These are phyloP conservation scores for Coriaria nepalensis DNA, from an alignment of 306 rosid species.

Conservation along the genomic window DNA sequence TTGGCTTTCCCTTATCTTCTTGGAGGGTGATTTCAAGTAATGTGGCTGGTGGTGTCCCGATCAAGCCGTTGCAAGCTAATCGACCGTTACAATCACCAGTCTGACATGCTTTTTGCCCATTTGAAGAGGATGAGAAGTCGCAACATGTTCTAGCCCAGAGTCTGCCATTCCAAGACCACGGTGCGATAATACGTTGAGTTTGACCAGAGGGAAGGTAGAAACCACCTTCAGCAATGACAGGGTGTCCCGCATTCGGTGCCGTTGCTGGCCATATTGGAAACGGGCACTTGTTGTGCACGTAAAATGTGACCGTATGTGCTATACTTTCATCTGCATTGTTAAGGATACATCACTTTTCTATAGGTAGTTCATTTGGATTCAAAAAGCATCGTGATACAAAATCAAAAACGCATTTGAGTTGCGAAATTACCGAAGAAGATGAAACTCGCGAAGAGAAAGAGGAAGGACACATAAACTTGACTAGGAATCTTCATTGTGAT, in stretches of 20 bases:
- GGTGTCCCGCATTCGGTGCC: slow-evolving; percentile 60
- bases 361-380: too few species aligned
- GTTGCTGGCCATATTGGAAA: slow-evolving; percentile 89
- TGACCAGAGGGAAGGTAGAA: slow-evolving; percentile 56
- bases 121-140: slow-evolving; percentile 28
- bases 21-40: slow-evolving; percentile 52
- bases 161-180: slow-evolving; percentile 81
- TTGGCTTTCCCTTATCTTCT: slow-evolving; percentile 39
- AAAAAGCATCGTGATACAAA: too few species aligned
- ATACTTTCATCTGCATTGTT: slow-evolving; percentile 24
- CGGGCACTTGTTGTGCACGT: slow-evolving; percentile 57
- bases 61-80: slow-evolving; percentile 64
- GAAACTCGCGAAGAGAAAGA: too few species aligned
- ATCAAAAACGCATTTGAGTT: too few species aligned
- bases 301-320: slow-evolving; percentile 36
- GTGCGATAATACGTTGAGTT: slow-evolving; percentile 29
- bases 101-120: slow-evolving; percentile 40
- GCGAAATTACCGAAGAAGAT: too few species aligned
- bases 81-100: slow-evolving; percentile 83
- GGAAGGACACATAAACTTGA: too few species aligned
- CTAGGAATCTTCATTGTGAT: too few species aligned
- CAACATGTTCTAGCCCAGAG: slow-evolving; percentile 89
- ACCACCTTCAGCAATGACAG: slow-evolving; percentile 69
- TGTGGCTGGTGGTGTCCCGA: slow-evolving; percentile 79
- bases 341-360: too few species aligned